Percentiles rank a stretch among this genome's conserved stretches.
Conservation (phyloP, 495 filamentous ascomycete species). For the Tuber calosporum region DNA sequence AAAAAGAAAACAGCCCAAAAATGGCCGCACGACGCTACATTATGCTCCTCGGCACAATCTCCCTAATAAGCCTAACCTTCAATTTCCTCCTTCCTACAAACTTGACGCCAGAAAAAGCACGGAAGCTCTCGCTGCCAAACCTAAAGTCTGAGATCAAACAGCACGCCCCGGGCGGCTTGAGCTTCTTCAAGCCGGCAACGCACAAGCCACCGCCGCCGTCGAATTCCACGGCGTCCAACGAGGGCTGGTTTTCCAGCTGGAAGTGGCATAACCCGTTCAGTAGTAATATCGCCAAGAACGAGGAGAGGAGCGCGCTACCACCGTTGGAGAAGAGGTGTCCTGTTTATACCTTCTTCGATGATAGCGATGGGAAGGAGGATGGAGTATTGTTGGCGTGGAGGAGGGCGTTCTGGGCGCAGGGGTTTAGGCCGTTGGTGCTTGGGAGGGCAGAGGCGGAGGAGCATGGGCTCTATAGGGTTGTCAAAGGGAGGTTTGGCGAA, state of each 20-base stretch:
- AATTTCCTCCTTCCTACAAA: neutral
- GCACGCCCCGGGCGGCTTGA: conserved; percentile 30
- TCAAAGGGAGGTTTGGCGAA: conserved; percentile 48
- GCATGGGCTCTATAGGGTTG: conserved; percentile 66
- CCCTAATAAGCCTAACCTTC: neutral
- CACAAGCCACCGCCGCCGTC: conserved; percentile 69
- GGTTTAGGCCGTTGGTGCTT: conserved; percentile 79
- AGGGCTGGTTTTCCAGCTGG: conserved; percentile 77
- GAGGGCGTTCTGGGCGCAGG: conserved; percentile 87
- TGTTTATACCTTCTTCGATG: conserved; percentile 91
- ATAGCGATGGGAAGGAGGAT: conserved; percentile 62
- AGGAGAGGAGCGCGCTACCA: conserved; percentile 78
- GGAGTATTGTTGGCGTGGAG: conserved; percentile 80
- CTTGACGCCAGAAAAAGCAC: neutral
- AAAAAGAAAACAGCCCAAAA: neutral
- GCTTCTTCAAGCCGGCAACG: conserved; percentile 60
- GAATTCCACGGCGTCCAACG: conserved; percentile 64
- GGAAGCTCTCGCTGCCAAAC: conserved; percentile 5
- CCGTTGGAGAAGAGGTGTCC: conserved; percentile 62
- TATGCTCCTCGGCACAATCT: neutral
- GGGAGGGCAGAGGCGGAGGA: conserved; percentile 75
- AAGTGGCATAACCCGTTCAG: conserved; percentile 89
- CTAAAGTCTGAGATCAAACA: conserved; percentile 43
- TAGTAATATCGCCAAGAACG: conserved; percentile 72
- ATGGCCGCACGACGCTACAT: conserved; percentile 1